Conservation (phyloP, 306 rosid genomes). For the Pyrus pyrifolia region DNA sequence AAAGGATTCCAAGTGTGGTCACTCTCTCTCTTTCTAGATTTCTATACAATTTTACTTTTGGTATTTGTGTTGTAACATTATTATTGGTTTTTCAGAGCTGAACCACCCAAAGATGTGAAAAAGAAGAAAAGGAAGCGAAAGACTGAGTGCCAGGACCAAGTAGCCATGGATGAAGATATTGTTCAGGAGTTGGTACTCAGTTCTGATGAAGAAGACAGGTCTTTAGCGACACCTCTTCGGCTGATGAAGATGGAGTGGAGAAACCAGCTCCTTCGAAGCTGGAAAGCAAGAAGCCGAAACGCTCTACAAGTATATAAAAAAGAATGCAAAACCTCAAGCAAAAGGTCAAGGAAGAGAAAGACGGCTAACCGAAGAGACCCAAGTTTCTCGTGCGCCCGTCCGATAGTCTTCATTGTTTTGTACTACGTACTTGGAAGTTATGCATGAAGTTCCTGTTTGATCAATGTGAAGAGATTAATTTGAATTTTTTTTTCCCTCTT, state of each 20-base stretch:
- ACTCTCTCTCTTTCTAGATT: neutral
- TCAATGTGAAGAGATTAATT: neutral
- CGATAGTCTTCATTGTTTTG: slow-evolving; percentile 10
- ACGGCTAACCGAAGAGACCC: neutral
- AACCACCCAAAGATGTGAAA: slow-evolving; percentile 36
- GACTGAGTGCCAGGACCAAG: slow-evolving; percentile 21
- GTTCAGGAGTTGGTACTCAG: slow-evolving; percentile 87
- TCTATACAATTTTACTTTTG: neutral
- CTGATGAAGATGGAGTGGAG: slow-evolving; percentile 23
- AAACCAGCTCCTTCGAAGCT: slow-evolving; percentile 26
- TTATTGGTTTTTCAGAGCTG: slow-evolving; percentile 34
- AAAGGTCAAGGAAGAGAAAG: slow-evolving; percentile 35
- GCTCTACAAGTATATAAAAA: slow-evolving; percentile 20
- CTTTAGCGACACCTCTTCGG: slow-evolving; percentile 19
- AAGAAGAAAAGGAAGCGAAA: slow-evolving; percentile 42
- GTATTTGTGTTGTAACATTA: neutral
- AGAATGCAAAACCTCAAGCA: slow-evolving; percentile 22
- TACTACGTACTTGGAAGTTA: too few relatives aligned
- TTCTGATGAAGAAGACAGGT: slow-evolving; percentile 73
- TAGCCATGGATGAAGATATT: slow-evolving; percentile 67
- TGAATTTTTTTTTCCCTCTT: too few relatives aligned
- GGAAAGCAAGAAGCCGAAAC: slow-evolving; percentile 33
- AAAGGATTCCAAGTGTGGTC: slow-evolving; percentile 46
- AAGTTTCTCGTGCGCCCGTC: too few relatives aligned
- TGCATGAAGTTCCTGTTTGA: neutral